Conservation (phyloP, 2,329 filamentous ascomycete species). For the Scytalidium lignicola region DNA sequence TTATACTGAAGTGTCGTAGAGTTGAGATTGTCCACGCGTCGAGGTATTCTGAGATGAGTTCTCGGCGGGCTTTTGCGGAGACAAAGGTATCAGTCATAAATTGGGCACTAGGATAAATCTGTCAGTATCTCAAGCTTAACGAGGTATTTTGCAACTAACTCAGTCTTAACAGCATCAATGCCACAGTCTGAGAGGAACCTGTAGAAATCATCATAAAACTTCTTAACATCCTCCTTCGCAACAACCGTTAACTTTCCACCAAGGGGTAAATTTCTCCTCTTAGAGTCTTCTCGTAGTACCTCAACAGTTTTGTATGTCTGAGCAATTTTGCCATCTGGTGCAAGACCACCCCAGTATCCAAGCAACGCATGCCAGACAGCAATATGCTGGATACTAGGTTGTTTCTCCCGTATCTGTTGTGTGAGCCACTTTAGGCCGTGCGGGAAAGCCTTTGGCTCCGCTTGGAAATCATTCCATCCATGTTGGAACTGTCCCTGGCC, state of each 20-base stretch:
- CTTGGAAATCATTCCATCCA: conserved; percentile 81
- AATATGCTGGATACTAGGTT: conserved; percentile 73
- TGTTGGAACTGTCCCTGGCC: conserved; percentile 49
- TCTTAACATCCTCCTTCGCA: conserved; percentile 64
- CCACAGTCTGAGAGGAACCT: conserved; percentile 68
- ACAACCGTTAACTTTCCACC: conserved; percentile 69
- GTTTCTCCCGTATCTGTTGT: conserved; percentile 59
- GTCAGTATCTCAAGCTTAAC: conserved; percentile 1
- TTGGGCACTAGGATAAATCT: conserved; percentile 48
- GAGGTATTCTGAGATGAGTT: conserved; percentile 70
- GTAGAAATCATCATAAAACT: conserved; percentile 91
- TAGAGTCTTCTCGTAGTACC: conserved; percentile 44
- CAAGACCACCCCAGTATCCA: conserved; percentile 87
- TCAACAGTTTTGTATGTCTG: conserved; percentile 71
- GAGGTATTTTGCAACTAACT: conserved; percentile 34
- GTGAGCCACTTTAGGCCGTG: conserved; percentile 70
- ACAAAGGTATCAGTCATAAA: conserved; percentile 78
- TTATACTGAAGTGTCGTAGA: conserved; percentile 71
- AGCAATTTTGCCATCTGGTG: conserved; percentile 68
- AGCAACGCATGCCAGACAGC: conserved; percentile 91
- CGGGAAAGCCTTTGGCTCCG: conserved; percentile 73
- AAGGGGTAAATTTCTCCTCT: conserved; percentile 41
- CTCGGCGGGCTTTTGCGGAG: conserved; percentile 62
- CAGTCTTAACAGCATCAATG: conserved; percentile 85
- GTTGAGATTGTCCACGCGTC: conserved; percentile 80